Evolutionary conservation across 2,329 filamentous ascomycete species (phyloP).

Genomic region (Talaromyces sp.): DNA sequence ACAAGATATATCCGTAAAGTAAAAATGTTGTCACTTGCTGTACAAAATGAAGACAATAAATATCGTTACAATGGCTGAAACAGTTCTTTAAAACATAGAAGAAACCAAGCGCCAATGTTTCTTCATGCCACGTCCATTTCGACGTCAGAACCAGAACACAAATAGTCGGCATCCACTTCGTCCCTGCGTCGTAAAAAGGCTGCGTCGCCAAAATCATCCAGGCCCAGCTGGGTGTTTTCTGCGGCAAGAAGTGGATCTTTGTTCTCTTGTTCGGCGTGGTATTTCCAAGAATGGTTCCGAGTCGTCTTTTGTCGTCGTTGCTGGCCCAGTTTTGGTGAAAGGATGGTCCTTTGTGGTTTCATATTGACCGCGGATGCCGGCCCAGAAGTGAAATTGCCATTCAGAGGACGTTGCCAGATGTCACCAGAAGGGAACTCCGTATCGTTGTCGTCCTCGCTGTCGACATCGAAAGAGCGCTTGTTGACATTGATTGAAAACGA

Average conservation of each 20-base stretch:
- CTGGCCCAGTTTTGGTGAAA: conserved; percentile 26
- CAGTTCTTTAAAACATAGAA: neutral
- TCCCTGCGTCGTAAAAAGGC: conserved; percentile 37
- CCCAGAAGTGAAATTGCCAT: neutral
- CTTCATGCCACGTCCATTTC: neutral
- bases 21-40: neutral
- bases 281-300: conserved; percentile 11
- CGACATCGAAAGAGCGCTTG: conserved; percentile 38
- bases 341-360: conserved; percentile 21
- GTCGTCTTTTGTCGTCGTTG: conserved; percentile 16
- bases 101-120: neutral
- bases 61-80: neutral
- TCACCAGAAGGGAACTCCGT: conserved; percentile 13
- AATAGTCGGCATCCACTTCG: conserved; percentile 31
- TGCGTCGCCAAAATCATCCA: conserved; percentile 42
- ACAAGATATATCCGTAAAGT: neutral
- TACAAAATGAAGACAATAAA: neutral
- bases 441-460: conserved; percentile 33
- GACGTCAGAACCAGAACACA: neutral
- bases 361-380: neutral
- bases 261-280: conserved; percentile 22
- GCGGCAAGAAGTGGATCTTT: conserved; percentile 11
- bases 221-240: conserved; percentile 25
- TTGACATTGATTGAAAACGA: conserved; percentile 17
- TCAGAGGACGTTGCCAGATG: conserved; percentile 22